Evolutionary conservation across 352 stramenopile species (phyloP).

Genomic region (Peronospora belbahrii): DNA sequence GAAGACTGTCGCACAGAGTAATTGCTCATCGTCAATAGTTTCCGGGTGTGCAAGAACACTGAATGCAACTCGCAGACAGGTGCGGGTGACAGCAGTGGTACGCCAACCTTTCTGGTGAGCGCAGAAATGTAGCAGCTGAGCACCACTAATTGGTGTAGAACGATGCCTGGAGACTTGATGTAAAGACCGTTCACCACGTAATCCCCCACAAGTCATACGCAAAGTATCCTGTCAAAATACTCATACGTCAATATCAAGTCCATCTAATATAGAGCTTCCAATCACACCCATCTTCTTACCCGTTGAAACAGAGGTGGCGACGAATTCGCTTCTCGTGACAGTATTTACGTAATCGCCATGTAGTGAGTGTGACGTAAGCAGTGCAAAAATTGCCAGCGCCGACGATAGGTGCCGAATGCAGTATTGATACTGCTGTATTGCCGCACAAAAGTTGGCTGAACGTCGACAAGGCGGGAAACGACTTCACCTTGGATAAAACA

Average conservation of each 20-base stretch:
- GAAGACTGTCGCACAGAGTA: constrained; percentile 27
- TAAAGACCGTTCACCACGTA: constrained; percentile 67
- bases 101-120: constrained; percentile 59
- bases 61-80: constrained; percentile 75
- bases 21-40: constrained; percentile 63
- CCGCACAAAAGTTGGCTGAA: constrained; percentile 47
- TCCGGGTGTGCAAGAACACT: constrained; percentile 65
- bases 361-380: constrained; percentile 50
- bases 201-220: constrained; percentile 78
- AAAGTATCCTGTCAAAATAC: constrained; percentile 47
- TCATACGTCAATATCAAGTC: neutral
- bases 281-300: constrained; percentile 23
- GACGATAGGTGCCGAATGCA: constrained; percentile 58
- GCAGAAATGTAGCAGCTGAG: constrained; percentile 76
- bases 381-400: constrained; percentile 38
- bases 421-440: constrained; percentile 71
- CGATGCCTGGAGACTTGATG: constrained; percentile 59
- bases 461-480: constrained; percentile 38
- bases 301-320: constrained; percentile 61
- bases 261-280: neutral
- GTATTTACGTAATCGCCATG: constrained; percentile 34
- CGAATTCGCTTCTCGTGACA: constrained; percentile 27
- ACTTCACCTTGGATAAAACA: constrained; percentile 31
- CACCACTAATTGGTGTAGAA: constrained; percentile 69
- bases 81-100: constrained; percentile 62